Base-by-base conservation (phyloP, 148 eudicot genomes). In the Oxyria digyna region DNA sequence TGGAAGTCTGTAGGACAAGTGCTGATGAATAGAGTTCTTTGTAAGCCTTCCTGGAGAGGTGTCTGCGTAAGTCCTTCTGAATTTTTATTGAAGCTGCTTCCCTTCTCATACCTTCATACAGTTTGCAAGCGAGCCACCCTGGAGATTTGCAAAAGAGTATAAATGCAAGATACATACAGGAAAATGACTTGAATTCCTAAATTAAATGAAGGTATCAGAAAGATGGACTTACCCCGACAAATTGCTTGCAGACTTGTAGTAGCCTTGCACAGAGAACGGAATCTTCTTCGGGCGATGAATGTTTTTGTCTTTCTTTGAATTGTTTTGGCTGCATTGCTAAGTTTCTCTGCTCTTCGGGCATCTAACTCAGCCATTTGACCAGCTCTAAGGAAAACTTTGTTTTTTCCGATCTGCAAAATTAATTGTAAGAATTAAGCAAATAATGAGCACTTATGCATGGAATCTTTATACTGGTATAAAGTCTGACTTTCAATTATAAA, bases 281-380 rank as follows among this genome's bases (percentile, higher is more conserved):
- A 94, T 69, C 77, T 76, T 79, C 69, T 85, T 72, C 87, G 87
- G 37, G 84, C 33, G 67, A 88, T 81, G 80, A 86, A 77, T 64
- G 87, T 87, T 85, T 92, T 80, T 38, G 57, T 78, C 79, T 80
- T 84, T 78, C 91, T 77, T 80, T 90, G 97, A 70, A 94, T 88
- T 35, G 68, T 74, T 79, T 81, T 91, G 72, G 96, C 91, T 69
- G 96, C 89, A 78, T 78, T 81, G 74, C 73, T 81, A 42, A 91
- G 89, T 74, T 88, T 91, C 73, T 78, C 85, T 37, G 91, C 83
- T 76, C 92, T 85, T 26, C 78, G 83, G 10, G 88, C 80, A 91
- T 94, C 99, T 68, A 94, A 82, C 59, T 87, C 93, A 42, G 97
- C 99, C 97, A 94, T 88, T 75, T 94, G 97, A 76, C 99, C 99